These are phyloP conservation scores for Syncephalastrum monosporum DNA, from an alignment of 371 early-diverging fungal species.

Conservation along the genomic window DNA sequence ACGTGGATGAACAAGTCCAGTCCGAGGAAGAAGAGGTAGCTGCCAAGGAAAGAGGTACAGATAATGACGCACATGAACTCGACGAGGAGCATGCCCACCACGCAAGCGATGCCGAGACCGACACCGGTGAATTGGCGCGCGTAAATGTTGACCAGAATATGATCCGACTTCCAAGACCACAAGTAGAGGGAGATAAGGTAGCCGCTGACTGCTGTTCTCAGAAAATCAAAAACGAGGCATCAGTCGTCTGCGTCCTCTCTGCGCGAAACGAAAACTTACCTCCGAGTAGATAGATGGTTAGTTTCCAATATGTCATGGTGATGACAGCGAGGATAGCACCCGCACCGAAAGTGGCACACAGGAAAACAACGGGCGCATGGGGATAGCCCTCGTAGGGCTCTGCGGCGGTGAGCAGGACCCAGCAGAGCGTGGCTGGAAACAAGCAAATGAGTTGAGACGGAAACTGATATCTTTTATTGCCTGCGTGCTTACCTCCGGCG, in stretches of 20 bases:
- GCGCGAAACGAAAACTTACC: conserved; percentile 1
- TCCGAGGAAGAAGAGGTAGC: conserved; percentile 25
- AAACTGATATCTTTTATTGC: background rate
- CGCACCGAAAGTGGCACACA: conserved; percentile 16
- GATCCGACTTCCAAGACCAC: conserved; percentile 35
- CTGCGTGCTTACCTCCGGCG: conserved; percentile 23
- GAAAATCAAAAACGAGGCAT: background rate
- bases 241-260: background rate
- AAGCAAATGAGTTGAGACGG: background rate
- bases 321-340: conserved; percentile 19
- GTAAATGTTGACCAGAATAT: conserved; percentile 27
- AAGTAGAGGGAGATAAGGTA: conserved; percentile 32
- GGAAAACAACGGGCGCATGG: conserved; percentile 13
- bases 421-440: conserved; percentile 23
- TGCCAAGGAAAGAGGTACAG: conserved; percentile 30
- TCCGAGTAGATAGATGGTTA: conserved; percentile 19
- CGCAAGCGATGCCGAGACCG: conserved; percentile 11
- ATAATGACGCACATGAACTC: conserved; percentile 26
- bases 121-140: conserved; percentile 20
- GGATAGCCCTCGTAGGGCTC: conserved; percentile 30
- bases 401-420: conserved; percentile 24
- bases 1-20: conserved; percentile 26
- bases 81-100: conserved; percentile 6
- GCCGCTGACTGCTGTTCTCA: conserved; percentile 19
- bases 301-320: conserved; percentile 13